phyloP scores from a whole-genome alignment of 495 filamentous ascomycete genomes.

The Aspergillus campestris region DNA sequence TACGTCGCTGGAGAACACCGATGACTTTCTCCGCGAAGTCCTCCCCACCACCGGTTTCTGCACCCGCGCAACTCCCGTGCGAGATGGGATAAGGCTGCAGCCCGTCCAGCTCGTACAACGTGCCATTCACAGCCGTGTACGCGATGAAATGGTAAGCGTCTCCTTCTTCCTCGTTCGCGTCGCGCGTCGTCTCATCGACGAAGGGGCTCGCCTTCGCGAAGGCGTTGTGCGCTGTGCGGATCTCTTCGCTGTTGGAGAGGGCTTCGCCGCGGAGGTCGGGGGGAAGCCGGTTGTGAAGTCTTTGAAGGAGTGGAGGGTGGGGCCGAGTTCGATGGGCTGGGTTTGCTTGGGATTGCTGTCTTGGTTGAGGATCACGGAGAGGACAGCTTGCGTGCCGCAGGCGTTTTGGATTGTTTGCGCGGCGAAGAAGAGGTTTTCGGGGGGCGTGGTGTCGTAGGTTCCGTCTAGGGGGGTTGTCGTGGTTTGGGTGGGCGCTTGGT shows the following conservation, averaged over 20 bases:
- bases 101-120: slow-evolving; percentile 90
- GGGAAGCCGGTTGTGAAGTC: slow-evolving; percentile 88
- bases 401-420: slow-evolving; percentile 98
- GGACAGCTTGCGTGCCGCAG: slow-evolving; percentile 92
- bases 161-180: slow-evolving; percentile 44
- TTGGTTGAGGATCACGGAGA: slow-evolving; percentile 88
- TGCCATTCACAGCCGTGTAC: slow-evolving; percentile 72
- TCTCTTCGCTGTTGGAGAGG: slow-evolving; percentile 64
- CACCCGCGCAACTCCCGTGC: slow-evolving; percentile 55
- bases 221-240: slow-evolving; percentile 87
- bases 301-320: slow-evolving; percentile 65
- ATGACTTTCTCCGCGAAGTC: slow-evolving; percentile 79
- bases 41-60: slow-evolving; percentile 35
- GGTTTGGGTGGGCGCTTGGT: slow-evolving; percentile 49
- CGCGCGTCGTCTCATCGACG: slow-evolving; percentile 71
- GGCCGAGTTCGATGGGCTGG: slow-evolving; percentile 47
- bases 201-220: slow-evolving; percentile 87
- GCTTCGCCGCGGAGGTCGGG: slow-evolving; percentile 65
- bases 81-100: slow-evolving; percentile 85
- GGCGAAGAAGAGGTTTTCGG: slow-evolving; percentile 81
- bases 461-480: slow-evolving; percentile 59
- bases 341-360: slow-evolving; percentile 24
- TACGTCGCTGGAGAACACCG: slow-evolving; percentile 74
- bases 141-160: slow-evolving; percentile 98
- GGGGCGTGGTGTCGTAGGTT: slow-evolving; percentile 62